phyloP scores from a whole-genome alignment of 1,139 yeast genomes.

The Candida frijolesensis region DNA sequence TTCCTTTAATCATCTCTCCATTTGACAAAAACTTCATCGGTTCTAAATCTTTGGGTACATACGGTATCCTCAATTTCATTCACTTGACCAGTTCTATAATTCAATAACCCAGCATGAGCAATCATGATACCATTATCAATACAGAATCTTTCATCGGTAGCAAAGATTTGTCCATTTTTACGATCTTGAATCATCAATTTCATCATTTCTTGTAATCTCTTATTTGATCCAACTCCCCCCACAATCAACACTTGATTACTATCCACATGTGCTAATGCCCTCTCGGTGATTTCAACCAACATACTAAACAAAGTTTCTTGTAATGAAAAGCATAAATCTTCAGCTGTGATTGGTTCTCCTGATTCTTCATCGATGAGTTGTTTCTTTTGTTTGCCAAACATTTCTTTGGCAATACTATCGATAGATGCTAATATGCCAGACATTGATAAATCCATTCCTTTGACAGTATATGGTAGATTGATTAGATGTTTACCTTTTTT shows the following conservation, averaged over 20 bases:
- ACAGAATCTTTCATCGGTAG: slow-evolving; percentile 96
- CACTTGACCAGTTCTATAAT: slow-evolving; percentile 80
- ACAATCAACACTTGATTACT: slow-evolving; percentile 89
- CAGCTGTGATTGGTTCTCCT: slow-evolving; percentile 65
- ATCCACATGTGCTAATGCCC: slow-evolving; percentile 98
- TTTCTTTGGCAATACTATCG: slow-evolving; percentile 75
- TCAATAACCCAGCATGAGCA: slow-evolving; percentile 94
- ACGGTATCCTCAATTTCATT: slow-evolving; percentile 67
- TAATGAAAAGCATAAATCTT: slow-evolving; percentile 87
- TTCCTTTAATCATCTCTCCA: slow-evolving; percentile 67
- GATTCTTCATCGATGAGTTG: slow-evolving; percentile 51
- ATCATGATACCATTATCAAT: slow-evolving; percentile 98
- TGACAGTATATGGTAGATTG: slow-evolving; percentile 89
- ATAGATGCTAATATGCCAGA: slow-evolving; percentile 89
- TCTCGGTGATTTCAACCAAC: slow-evolving; percentile 96
- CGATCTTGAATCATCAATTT: slow-evolving; percentile 87
- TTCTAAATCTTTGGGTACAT: slow-evolving; percentile 90
- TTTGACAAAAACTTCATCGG: slow-evolving; percentile 88
- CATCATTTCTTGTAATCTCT: slow-evolving; percentile 95
- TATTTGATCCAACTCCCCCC: slow-evolving; percentile 97
- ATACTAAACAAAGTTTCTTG: slow-evolving; percentile 93
- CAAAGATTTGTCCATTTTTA: slow-evolving; percentile 75
- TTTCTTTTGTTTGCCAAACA: slow-evolving; percentile 57
- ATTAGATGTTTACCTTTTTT: slow-evolving; percentile 70
- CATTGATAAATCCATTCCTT: slow-evolving; percentile 98